Evolutionary conservation across 768 basidiomycete genomes (phyloP).

Genomic region (Mycena chlorophos): DNA sequence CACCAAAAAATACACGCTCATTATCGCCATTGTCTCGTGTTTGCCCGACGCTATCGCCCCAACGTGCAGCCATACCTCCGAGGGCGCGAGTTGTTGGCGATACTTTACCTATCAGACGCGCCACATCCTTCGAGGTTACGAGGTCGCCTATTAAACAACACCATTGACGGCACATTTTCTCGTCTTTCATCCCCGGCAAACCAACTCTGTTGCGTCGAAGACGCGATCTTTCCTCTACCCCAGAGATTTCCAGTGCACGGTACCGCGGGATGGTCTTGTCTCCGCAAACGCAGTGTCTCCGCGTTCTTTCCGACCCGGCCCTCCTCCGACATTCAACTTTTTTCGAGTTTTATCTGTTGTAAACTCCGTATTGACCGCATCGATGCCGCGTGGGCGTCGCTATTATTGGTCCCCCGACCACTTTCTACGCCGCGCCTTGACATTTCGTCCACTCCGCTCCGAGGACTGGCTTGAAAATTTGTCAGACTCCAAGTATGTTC

Average conservation of each 20-base stretch:
- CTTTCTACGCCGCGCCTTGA: constrained; percentile 6
- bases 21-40: no score
- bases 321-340: not conserved
- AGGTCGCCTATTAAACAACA: not conserved
- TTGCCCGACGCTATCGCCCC: constrained; percentile 35
- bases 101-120: constrained; percentile 12
- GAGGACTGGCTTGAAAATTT: constrained; percentile 19
- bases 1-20: no score
- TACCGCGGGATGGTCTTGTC: not conserved
- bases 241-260: not conserved
- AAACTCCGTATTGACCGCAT: constrained; percentile 15
- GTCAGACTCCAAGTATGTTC: constrained; percentile 25
- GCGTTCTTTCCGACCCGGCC: not conserved
- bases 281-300: not conserved
- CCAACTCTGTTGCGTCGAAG: not conserved
- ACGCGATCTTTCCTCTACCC: not conserved
- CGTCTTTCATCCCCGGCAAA: not conserved
- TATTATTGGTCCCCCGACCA: constrained; percentile 4
- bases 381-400: not conserved
- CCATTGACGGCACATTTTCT: not conserved
- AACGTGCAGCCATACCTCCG: constrained; percentile 13
- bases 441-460: constrained; percentile 14
- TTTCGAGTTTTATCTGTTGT: constrained; percentile 1
- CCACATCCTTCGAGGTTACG: constrained; percentile 1
- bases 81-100: constrained; percentile 11